A percentile compares a stretch with the other conserved stretches of the same genome.
These are phyloP conservation scores for Fusarium sp. DNA, from an alignment of 2,329 filamentous ascomycete species.

Conservation along the genomic window DNA sequence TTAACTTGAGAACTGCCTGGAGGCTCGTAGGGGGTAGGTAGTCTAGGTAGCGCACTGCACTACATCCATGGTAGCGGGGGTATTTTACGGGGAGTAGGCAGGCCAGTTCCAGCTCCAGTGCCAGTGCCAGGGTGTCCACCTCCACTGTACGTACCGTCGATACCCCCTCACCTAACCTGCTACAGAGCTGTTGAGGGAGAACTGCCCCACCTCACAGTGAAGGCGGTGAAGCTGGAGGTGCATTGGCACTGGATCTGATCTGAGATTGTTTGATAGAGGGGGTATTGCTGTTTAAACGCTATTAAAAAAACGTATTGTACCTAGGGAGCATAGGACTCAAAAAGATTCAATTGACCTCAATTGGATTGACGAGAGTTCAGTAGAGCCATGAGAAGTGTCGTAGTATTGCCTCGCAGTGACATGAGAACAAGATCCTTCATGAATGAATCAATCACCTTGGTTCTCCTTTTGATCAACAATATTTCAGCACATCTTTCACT, in stretches of 20 bases:
- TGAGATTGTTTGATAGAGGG: not conserved
- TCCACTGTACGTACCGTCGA: constrained; percentile 5
- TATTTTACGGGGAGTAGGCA: constrained; percentile 14
- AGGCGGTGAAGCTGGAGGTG: constrained; percentile 36
- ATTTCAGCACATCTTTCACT: not conserved
- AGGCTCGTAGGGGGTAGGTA: constrained; percentile 18
- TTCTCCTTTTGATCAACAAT: not conserved
- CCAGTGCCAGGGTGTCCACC: constrained; percentile 24
- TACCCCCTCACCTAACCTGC: not conserved
- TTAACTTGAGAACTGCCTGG: constrained; percentile 25
- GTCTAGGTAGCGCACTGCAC: constrained; percentile 5
- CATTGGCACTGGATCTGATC: constrained; percentile 2
- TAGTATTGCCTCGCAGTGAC: not conserved
- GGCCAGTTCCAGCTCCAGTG: not conserved
- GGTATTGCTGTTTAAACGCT: not conserved
- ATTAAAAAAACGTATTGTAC: too few relatives aligned
- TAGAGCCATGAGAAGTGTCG: not conserved
- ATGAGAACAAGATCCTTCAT: not conserved
- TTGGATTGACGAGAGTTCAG: not conserved
- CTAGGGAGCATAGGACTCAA: too few relatives aligned
- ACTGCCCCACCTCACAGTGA: constrained; percentile 39
- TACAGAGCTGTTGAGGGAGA: constrained; percentile 18
- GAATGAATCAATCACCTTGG: not conserved
- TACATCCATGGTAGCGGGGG: constrained; percentile 23
- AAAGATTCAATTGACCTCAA: not conserved